These are phyloP conservation scores for Odontarrhena argentea DNA, from an alignment of 345 rosid species.

Conservation along the genomic window DNA sequence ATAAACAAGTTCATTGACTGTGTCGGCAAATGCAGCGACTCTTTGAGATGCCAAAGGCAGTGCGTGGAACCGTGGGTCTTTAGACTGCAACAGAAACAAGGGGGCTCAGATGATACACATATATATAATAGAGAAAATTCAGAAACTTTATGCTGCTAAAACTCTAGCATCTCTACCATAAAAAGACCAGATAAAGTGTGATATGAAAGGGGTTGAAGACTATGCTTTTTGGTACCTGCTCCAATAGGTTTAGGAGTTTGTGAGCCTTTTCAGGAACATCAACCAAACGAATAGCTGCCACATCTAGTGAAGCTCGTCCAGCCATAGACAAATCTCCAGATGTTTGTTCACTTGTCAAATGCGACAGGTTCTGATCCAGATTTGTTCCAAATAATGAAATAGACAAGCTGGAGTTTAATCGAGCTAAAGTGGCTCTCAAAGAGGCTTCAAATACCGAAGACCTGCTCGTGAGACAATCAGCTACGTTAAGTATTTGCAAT, in stretches of 20 bases:
- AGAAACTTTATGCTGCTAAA: too few relatives aligned
- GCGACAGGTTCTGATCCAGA: slow-evolving; percentile 72
- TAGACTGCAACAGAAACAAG: slow-evolving; percentile 62
- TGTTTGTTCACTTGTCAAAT: slow-evolving; percentile 48
- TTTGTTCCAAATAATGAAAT: slow-evolving; percentile 69
- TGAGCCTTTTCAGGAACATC: slow-evolving; percentile 86
- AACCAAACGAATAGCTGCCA: slow-evolving; percentile 80
- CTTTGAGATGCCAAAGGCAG: slow-evolving; percentile 91
- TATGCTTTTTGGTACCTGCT: slow-evolving; percentile 59
- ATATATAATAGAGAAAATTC: neutral
- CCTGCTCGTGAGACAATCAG: slow-evolving; percentile 93
- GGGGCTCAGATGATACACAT: neutral
- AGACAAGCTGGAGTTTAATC: slow-evolving; percentile 86
- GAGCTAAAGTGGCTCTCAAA: slow-evolving; percentile 87
- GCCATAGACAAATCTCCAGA: slow-evolving; percentile 55
- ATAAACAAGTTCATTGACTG: slow-evolving; percentile 91
- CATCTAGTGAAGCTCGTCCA: slow-evolving; percentile 89
- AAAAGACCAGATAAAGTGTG: neutral
- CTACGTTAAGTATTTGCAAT: slow-evolving; percentile 89
- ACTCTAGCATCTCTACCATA: too few relatives aligned
- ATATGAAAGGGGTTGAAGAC: neutral
- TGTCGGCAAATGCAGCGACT: slow-evolving; percentile 78
- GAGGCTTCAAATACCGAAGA: slow-evolving; percentile 96
- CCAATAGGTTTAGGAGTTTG: slow-evolving; percentile 79
- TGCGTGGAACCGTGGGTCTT: slow-evolving; percentile 96